A percentile compares a stretch with the other conserved stretches of the same genome.
These are phyloP conservation scores for Pichia manshurica DNA, from an alignment of 805 yeast species.

Conservation along the genomic window DNA sequence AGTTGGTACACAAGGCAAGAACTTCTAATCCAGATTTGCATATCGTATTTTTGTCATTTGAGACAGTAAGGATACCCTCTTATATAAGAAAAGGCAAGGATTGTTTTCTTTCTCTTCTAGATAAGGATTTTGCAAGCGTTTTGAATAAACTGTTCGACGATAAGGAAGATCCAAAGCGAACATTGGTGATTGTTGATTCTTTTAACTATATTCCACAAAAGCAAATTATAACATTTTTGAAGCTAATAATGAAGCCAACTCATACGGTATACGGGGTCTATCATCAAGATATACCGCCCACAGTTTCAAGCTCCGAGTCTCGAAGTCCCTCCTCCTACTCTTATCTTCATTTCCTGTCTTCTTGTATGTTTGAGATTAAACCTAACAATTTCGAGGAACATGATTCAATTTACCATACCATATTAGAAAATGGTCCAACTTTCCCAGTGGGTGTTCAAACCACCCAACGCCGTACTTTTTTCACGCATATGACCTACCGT, in stretches of 20 bases:
- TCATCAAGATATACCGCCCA: conserved; percentile 37
- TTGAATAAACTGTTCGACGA: conserved; percentile 4
- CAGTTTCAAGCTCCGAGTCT: conserved; percentile 3
- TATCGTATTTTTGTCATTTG: conserved; percentile 60
- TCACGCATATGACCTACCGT: conserved; percentile 53
- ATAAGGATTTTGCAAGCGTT: conserved; percentile 13
- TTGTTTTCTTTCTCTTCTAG: conserved; percentile 42
- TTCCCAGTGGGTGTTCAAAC: conserved; percentile 10
- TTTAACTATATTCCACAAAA: conserved; percentile 48
- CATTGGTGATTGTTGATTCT: conserved; percentile 56
- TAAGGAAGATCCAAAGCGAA: conserved; percentile 5
- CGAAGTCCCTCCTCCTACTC: conserved; percentile 21
- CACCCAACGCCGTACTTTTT: conserved; percentile 28
- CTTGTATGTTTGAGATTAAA: conserved; percentile 58
- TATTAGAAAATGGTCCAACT: conserved; percentile 4
- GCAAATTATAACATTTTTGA: conserved; percentile 36
- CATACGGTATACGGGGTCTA: conserved; percentile 41
- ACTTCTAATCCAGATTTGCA: conserved; percentile 24
- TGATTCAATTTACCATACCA: conserved; percentile 3
- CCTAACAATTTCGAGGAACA: conserved; percentile 33
- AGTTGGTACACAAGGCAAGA: conserved; percentile 41
- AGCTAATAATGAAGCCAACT: conserved; percentile 35
- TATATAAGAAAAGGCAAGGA: conserved; percentile 32
- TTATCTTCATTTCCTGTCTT: conserved; percentile 60
- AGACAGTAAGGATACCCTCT: conserved; percentile 49